Evolutionary conservation across 805 yeast species (phyloP).

Genomic region (Candida incommunis): DNA sequence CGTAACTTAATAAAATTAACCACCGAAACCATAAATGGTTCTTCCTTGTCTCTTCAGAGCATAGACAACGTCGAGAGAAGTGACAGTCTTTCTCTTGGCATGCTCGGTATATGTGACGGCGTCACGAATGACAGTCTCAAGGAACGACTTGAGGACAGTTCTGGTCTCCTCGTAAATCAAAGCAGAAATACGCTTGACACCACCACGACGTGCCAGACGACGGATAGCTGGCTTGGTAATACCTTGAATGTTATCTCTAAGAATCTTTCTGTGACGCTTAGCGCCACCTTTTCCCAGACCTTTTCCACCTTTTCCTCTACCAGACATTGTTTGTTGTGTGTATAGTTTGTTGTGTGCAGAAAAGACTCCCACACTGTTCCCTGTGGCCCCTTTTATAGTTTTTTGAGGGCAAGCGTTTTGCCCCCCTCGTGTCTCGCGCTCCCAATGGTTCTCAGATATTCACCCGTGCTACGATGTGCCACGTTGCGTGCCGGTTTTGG

Average conservation of each 20-base stretch:
- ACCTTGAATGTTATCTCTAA: constrained; percentile 99
- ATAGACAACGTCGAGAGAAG: constrained; percentile 96
- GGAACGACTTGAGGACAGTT: constrained; percentile 88
- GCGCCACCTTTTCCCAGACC: constrained; percentile 99
- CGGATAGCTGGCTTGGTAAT: constrained; percentile 99
- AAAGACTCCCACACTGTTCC: too few relatives aligned
- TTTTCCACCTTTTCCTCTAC: constrained; percentile 99
- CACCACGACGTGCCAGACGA: constrained; percentile 99
- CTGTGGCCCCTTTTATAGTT: too few relatives aligned
- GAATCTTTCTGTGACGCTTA: constrained; percentile 98
- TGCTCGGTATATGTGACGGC: constrained; percentile 99
- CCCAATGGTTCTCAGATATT: neutral
- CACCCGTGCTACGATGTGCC: constrained; percentile 1
- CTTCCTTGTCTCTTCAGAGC: constrained; percentile 99
- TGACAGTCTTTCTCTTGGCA: constrained; percentile 99
- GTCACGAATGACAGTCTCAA: constrained; percentile 95
- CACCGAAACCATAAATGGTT: constrained; percentile 99
- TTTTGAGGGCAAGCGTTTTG: too few relatives aligned
- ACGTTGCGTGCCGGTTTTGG: neutral
- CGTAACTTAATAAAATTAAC: constrained; percentile 34
- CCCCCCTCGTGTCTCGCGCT: too few relatives aligned
- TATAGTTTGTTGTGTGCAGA: neutral
- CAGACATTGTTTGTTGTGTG: constrained; percentile 53
- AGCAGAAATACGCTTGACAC: constrained; percentile 99
- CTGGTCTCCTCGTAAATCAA: constrained; percentile 98